Base-by-base conservation (phyloP, 2,329 filamentous ascomycete genomes). In the Cladophialophora chaetospira region DNA sequence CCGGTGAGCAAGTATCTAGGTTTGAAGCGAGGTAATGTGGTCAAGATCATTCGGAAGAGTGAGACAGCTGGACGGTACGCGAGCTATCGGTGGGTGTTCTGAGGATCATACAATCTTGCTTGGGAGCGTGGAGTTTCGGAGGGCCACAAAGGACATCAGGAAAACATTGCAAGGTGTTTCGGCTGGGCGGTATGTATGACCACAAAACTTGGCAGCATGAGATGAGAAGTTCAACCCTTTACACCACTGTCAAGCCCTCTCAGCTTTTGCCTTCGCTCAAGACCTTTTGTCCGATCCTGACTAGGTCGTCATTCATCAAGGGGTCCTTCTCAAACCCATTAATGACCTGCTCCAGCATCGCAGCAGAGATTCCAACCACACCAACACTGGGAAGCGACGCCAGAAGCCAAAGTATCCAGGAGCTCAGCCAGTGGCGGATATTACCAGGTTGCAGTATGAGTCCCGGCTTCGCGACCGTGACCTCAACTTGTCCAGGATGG, bases 61-160 rank as follows among this genome's bases (percentile, higher is more conserved):
- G 94, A 97, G 80, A 99, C 94, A 54, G 94, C 94, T 11, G 94
- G 94, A 60, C 83, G 94, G 51, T 99, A 99, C 76, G 94, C 94
- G 46, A 96, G 91, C 83, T 99, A 99, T 76, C 81, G 93, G 67
- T 87, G 83, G 83, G 82, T 79, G 29, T 78, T 77, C 52, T 79
- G 70, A 36, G 36, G 25, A 21, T n/a, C 28, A 31, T 6, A 15
- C 9, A 23, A 31, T n/a, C 17, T 31, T 45, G 19, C 13, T 36
- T 53, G 17, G 13, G n/a, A 53, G 49, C 49, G 49, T 15, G 49
- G 49, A 53, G 49, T 53, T 53, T 17, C 3, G 38, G 11, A 17
- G 21, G 23, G 25, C 40, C 4, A 17, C 13, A n/a, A 15, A n/a
- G 35, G n/a, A 15, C 15, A n/a, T 19, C 25, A 40, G 43, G 36